Conservation (phyloP, 257 asterid genomes). For the Capsicum pubescens region DNA sequence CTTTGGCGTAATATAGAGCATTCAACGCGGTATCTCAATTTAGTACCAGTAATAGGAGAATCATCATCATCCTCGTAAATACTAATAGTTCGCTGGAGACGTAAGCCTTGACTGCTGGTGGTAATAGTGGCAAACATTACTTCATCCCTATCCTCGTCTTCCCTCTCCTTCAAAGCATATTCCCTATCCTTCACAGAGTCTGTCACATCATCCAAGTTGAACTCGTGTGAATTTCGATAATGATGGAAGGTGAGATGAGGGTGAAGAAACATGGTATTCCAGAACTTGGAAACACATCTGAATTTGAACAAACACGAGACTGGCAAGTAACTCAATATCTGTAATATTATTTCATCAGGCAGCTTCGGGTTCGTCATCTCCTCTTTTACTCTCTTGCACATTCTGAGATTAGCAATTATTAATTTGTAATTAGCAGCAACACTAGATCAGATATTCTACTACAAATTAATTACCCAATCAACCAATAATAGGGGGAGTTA, state of each 20-base stretch:
- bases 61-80: too few relatives aligned
- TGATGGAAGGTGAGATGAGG: background rate
- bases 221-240: background rate
- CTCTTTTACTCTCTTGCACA: background rate
- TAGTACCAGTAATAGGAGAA: too few relatives aligned
- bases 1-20: background rate
- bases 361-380: background rate
- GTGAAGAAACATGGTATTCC: background rate
- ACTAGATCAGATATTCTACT: too few relatives aligned
- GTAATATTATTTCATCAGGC: background rate
- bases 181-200: background rate
- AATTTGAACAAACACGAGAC: background rate
- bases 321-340: background rate
- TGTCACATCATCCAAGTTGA: background rate
- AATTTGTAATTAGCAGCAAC: too few relatives aligned
- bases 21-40: background rate
- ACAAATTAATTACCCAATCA: too few relatives aligned
- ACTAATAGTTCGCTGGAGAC: background rate
- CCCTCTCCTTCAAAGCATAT: background rate
- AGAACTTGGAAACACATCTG: background rate
- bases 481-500: too few relatives aligned
- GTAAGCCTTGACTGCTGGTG: background rate
- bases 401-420: background rate
- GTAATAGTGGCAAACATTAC: background rate
- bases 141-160: background rate